These are phyloP conservation scores for Hanseniaspora occidentalis DNA, from an alignment of 805 yeast species.

Conservation along the genomic window DNA sequence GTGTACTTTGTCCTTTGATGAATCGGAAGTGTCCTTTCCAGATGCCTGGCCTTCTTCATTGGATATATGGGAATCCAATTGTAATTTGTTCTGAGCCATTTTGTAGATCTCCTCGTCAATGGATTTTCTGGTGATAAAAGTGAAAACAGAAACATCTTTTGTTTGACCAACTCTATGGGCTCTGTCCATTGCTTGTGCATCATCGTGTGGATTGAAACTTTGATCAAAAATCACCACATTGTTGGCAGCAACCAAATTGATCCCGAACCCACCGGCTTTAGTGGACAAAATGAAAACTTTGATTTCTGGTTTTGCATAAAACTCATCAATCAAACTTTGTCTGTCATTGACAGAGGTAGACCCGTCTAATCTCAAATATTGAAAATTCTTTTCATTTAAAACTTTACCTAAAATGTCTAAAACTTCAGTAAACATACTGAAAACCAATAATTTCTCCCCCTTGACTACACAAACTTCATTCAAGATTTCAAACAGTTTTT, in stretches of 20 bases:
- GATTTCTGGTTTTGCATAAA: conserved; percentile 67
- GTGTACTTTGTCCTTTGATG: conserved; percentile 24
- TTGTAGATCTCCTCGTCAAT: conserved; percentile 83
- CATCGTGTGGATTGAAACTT: conserved; percentile 96
- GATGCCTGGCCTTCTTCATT: conserved; percentile 18
- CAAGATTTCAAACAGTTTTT: conserved; percentile 43
- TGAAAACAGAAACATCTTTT: conserved; percentile 65
- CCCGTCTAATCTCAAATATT: conserved; percentile 86
- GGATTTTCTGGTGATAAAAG: conserved; percentile 59
- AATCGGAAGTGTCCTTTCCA: conserved; percentile 2
- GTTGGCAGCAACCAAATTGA: conserved; percentile 90
- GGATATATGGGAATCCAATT: conserved; percentile 43
- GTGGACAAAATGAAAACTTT: conserved; percentile 85
- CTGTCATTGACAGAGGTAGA: conserved; percentile 84
- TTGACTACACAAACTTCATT: conserved; percentile 35
- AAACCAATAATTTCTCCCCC: conserved; percentile 62
- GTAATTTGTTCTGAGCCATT: conserved; percentile 82
- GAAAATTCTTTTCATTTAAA: conserved; percentile 47
- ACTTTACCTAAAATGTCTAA: conserved; percentile 78
- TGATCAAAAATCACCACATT: conserved; percentile 86
- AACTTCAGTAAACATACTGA: conserved; percentile 87
- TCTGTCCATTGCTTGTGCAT: conserved; percentile 96
- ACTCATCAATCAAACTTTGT: conserved; percentile 82
- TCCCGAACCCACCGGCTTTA: conserved; percentile 98
- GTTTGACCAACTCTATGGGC: conserved; percentile 96